Evolutionary conservation across 176 grass and related monocot genomes (phyloP).

Genomic region (Oryza officinalis): DNA sequence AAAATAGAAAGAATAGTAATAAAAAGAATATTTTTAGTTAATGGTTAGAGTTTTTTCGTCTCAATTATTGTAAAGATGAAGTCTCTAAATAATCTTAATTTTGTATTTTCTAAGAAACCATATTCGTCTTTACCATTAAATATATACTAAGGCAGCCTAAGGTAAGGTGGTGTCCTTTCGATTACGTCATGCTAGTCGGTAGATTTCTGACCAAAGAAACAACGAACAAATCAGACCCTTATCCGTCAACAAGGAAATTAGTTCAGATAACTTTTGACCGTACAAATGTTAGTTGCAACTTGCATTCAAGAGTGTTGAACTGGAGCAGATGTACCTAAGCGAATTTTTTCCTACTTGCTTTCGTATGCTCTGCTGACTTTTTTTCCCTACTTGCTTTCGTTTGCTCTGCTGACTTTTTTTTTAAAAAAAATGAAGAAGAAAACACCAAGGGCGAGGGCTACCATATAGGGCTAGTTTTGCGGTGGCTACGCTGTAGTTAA

Average conservation of each 20-base stretch:
- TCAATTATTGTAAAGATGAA: no score
- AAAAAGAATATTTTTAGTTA: no score
- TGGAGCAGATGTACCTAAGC: not conserved
- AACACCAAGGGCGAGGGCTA: no score
- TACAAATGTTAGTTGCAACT: not conserved
- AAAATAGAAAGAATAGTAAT: no score
- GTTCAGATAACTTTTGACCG: not conserved
- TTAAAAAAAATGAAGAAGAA: no score
- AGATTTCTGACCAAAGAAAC: not conserved
- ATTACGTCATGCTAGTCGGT: not conserved
- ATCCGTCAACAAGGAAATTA: not conserved
- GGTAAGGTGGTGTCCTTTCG: not conserved
- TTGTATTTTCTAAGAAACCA: no score
- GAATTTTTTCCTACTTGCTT: not conserved
- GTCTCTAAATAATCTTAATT: no score
- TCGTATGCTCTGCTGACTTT: not conserved
- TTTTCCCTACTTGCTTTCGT: not conserved
- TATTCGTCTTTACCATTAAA: no score
- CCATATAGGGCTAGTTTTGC: no score
- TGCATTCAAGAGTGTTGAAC: not conserved
- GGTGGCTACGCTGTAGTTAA: no score
- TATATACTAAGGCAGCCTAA: no score
- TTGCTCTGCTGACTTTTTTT: not conserved
- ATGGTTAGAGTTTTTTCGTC: no score
- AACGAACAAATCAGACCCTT: conserved; percentile 11